A percentile compares a stretch with the other conserved stretches of the same genome.
phyloP scores from a whole-genome alignment of 345 rosid species.

The Eutrema japonicum region DNA sequence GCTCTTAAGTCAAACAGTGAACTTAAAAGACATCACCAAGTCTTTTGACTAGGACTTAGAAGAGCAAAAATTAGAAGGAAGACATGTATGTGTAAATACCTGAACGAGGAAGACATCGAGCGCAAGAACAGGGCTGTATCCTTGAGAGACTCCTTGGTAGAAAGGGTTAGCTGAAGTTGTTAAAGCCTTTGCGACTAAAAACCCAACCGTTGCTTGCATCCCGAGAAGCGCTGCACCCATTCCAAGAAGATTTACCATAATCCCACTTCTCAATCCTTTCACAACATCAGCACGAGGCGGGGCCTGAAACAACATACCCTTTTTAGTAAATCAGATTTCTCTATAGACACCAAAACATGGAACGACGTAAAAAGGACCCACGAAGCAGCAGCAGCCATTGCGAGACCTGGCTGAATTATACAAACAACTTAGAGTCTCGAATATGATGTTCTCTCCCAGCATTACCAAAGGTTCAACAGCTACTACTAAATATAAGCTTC shows the following conservation, averaged over 20 bases:
- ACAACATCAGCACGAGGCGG: slow-evolving; percentile 98
- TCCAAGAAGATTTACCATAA: slow-evolving; percentile 76
- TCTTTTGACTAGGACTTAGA: not conserved
- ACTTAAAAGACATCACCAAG: not conserved
- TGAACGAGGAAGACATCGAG: slow-evolving; percentile 96
- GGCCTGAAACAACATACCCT: slow-evolving; percentile 54
- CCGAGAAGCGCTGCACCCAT: slow-evolving; percentile 96
- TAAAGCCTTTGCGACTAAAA: slow-evolving; percentile 88
- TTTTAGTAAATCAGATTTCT: too few species aligned
- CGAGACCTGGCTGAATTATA: slow-evolving; percentile 10
- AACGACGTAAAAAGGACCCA: not conserved
- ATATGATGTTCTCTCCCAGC: not conserved
- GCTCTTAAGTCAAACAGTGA: slow-evolving; percentile 20
- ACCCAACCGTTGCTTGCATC: slow-evolving; percentile 95
- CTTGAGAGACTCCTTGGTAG: slow-evolving; percentile 84
- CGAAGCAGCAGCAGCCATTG: not conserved
- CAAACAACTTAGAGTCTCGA: not conserved
- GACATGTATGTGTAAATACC: slow-evolving; percentile 47
- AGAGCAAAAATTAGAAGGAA: not conserved
- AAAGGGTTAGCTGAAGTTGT: slow-evolving; percentile 89
- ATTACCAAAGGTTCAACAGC: slow-evolving; percentile 9
- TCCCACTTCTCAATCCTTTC: slow-evolving; percentile 85
- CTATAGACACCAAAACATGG: not conserved
- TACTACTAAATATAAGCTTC: not conserved
- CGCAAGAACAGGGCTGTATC: slow-evolving; percentile 83